Base-by-base conservation (phyloP, 352 stramenopile genomes). In the Poterioochromonas sp. region DNA sequence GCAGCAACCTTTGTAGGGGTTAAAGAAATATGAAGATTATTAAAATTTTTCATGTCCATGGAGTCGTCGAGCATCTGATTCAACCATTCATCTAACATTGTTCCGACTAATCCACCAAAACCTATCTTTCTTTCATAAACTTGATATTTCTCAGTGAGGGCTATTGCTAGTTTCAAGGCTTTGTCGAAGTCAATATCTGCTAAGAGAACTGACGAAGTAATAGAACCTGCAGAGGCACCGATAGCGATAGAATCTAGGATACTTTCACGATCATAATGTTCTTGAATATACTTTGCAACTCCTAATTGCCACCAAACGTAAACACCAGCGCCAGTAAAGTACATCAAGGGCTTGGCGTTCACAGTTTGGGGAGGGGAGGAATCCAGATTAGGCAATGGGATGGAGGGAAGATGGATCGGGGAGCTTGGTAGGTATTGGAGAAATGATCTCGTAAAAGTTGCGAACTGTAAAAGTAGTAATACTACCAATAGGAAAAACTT, bases 311-410 rank as follows among this genome's bases (percentile, higher is more conserved):
- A 79, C 26, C 43, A 84, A 68, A 83, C 83, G 51, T 83, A 84
- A n/a, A 84, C 84, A 0, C 81, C 81, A 39, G 78, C 81, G 39
- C 81, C 81, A 41, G 81, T 78, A 32, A 84, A 84, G 29, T 62
- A 62, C n/a, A n/a, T n/a, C n/a, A n/a, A n/a, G n/a, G n/a, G n/a
- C n/a, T n/a, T n/a, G n/a, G n/a, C n/a, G n/a, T n/a, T n/a, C n/a
- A n/a, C n/a, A n/a, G n/a, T n/a, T n/a, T n/a, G n/a, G n/a, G n/a
- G n/a, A n/a, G n/a, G n/a, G n/a, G n/a, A n/a, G n/a, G n/a, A n/a
- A n/a, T n/a, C n/a, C n/a, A n/a, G n/a, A n/a, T n/a, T n/a, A n/a
- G n/a, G n/a, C n/a, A n/a, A n/a, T n/a, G n/a, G n/a, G n/a, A n/a
- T n/a, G n/a, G n/a, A n/a, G n/a, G n/a, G n/a, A n/a, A n/a, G n/a